phyloP scores from a whole-genome alignment of 192 early-diverging fungal species.

The Entomortierella chlamydospora region DNA sequence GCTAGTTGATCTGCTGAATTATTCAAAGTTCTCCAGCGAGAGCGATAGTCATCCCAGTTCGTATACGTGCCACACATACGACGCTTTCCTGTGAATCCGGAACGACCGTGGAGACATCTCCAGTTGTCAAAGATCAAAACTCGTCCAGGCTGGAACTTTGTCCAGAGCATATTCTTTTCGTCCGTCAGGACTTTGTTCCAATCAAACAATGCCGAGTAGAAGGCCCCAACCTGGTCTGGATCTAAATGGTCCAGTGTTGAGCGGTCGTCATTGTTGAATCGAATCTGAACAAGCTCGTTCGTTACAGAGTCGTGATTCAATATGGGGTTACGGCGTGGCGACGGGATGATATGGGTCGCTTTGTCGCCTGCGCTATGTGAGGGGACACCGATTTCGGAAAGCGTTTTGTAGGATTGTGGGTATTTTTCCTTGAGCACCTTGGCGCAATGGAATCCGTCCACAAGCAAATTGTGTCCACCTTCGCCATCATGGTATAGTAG shows the following conservation, averaged over 20 bases:
- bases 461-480: conserved; percentile 82
- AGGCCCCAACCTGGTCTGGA: conserved; percentile 61
- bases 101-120: conserved; percentile 83
- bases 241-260: conserved; percentile 66
- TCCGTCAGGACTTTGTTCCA: conserved; percentile 72
- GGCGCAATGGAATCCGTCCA: conserved; percentile 84
- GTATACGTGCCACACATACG: conserved; percentile 77
- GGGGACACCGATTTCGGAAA: conserved; percentile 70
- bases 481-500: conserved; percentile 72
- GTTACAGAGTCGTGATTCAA: conserved; percentile 71
- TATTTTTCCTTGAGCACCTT: conserved; percentile 64
- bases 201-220: conserved; percentile 76
- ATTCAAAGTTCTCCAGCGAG: conserved; percentile 46
- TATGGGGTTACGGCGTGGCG: conserved; percentile 69
- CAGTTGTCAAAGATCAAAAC: conserved; percentile 87
- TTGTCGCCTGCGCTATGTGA: conserved; percentile 83
- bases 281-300: conserved; percentile 69
- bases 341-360: conserved; percentile 69
- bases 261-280: conserved; percentile 90
- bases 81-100: conserved; percentile 77
- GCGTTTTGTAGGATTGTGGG: conserved; percentile 68
- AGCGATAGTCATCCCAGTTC: conserved; percentile 79
- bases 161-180: conserved; percentile 72
- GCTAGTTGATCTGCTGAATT: conserved; percentile 23
- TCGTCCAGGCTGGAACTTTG: conserved; percentile 72